Base-by-base conservation (phyloP, 805 yeast genomes). In the Candida golubevii region DNA sequence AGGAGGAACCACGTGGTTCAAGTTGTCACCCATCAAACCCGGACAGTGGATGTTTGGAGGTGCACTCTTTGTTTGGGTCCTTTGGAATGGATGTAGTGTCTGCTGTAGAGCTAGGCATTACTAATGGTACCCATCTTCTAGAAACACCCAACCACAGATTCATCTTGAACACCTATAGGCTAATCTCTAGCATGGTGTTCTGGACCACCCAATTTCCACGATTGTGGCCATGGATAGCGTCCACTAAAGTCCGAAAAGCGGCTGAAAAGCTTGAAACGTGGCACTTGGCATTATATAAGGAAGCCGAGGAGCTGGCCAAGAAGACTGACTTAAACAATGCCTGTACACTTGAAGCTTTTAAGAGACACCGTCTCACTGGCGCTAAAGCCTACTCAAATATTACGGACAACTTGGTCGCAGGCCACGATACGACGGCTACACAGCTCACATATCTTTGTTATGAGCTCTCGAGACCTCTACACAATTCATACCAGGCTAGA, bases 31-130 rank as follows among this genome's bases (percentile, higher is more conserved):
- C 33, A 45, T 51, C 14, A 46, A 32, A 3, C 13, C 2, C 33
- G 4, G 2, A 49, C 9, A 61, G 74, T 32, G 53, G 80, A 35
- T 69, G 69, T 7, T 62, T 70, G 33, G 84, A 83, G 38, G 82
- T 78, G 4, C 80, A 78, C 53, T 68, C 77, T 13, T 58, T 84
- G 6, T 83, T 83, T 68, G 80, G 79, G 15, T 66, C 82, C 13
- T 66, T 84, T 54, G 89, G 89, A 4, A 77, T 84, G 80, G 89
- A 83, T 54, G 83, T 79, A 4, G 79, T 83, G 1, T 73, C 82
- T 1, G 72, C 74, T 13, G 80, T 82, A 55, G 79, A 79, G 45
- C 70, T 81, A 44, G 89, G 90, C 0, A 50, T 58, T 0, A 60
- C 65, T 8, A 67, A 71, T 43, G 74, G 80, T 12, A 66, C 78